Percentiles rank a stretch among this genome's conserved stretches.
Conservation (phyloP, 805 yeast genomes). For the Hanseniaspora vineae region DNA sequence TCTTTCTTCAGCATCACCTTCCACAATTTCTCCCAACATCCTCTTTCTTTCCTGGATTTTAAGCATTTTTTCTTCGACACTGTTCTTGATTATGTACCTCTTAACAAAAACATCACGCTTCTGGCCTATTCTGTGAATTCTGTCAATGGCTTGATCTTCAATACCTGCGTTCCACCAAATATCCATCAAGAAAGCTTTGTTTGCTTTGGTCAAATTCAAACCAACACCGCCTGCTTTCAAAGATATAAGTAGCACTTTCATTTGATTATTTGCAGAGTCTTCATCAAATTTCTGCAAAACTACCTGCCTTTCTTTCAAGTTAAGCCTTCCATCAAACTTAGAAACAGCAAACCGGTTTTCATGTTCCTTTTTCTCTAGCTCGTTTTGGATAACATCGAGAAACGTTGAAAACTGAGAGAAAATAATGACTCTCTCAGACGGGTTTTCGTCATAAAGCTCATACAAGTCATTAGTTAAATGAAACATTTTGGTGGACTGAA, state of each 20-base stretch:
- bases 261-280: constrained; percentile 36
- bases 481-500: constrained; percentile 57
- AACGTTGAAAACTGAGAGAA: constrained; percentile 79
- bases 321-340: constrained; percentile 81
- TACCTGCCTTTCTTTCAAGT: constrained; percentile 47
- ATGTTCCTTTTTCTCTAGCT: constrained; percentile 37
- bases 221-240: constrained; percentile 94
- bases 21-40: constrained; percentile 68
- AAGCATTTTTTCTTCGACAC: constrained; percentile 86
- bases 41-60: constrained; percentile 69
- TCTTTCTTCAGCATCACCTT: constrained; percentile 63
- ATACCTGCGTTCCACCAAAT: constrained; percentile 98
- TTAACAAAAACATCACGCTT: constrained; percentile 63
- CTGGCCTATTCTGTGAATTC: constrained; percentile 94
- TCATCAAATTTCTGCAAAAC: constrained; percentile 52
- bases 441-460: constrained; percentile 33
- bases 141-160: constrained; percentile 93
- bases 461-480: constrained; percentile 46
- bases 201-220: constrained; percentile 84
- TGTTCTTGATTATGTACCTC: constrained; percentile 49
- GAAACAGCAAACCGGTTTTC: constrained; percentile 34
- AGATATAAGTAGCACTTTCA: constrained; percentile 45
- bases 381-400: constrained; percentile 41
- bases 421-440: constrained; percentile 65
- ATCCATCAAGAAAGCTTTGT: constrained; percentile 81